phyloP scores from a whole-genome alignment of 2,329 filamentous ascomycete genomes.

The Chaetothyriales sp. region DNA sequence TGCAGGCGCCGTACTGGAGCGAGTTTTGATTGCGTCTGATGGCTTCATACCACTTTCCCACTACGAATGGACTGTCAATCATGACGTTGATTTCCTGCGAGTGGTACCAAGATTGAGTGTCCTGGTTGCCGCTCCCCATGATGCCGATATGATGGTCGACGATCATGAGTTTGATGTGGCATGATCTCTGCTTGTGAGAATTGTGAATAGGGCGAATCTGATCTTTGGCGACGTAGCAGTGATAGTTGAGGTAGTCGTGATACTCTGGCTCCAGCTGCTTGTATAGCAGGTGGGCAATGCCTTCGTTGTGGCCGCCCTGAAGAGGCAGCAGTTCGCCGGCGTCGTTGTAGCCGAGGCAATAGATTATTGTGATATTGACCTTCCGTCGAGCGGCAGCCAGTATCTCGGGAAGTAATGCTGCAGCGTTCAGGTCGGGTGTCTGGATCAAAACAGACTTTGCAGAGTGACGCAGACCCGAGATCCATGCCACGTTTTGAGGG shows the following conservation, averaged over 20 bases:
- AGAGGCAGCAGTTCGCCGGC: conserved; percentile 60
- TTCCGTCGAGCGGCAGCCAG: conserved; percentile 52
- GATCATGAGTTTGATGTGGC: conserved; percentile 67
- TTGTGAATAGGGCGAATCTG: conserved; percentile 55
- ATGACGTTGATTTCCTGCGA: conserved; percentile 66
- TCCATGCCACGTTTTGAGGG: conserved; percentile 64
- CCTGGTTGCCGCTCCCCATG: conserved; percentile 62
- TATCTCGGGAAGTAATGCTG: conserved; percentile 51
- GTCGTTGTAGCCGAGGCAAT: conserved; percentile 70
- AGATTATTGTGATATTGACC: conserved; percentile 53
- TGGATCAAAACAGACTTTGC: conserved; percentile 58
- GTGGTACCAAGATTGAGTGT: conserved; percentile 69
- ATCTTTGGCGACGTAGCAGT: conserved; percentile 63
- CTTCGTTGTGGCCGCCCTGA: conserved; percentile 65
- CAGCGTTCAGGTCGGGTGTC: conserved; percentile 62
- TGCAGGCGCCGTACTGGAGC: conserved; percentile 41
- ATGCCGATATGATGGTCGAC: conserved; percentile 56
- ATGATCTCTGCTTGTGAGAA: conserved; percentile 50
- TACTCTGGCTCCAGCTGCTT: conserved; percentile 40
- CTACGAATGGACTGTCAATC: conserved; percentile 51
- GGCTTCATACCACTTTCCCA: conserved; percentile 47
- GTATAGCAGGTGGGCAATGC: conserved; percentile 50
- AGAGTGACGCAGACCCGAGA: conserved; percentile 56
- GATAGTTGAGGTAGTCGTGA: conserved; percentile 42
- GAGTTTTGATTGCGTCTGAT: conserved; percentile 57